phyloP scores from a whole-genome alignment of 768 basidiomycete species.

The Lyophyllum decastes region DNA sequence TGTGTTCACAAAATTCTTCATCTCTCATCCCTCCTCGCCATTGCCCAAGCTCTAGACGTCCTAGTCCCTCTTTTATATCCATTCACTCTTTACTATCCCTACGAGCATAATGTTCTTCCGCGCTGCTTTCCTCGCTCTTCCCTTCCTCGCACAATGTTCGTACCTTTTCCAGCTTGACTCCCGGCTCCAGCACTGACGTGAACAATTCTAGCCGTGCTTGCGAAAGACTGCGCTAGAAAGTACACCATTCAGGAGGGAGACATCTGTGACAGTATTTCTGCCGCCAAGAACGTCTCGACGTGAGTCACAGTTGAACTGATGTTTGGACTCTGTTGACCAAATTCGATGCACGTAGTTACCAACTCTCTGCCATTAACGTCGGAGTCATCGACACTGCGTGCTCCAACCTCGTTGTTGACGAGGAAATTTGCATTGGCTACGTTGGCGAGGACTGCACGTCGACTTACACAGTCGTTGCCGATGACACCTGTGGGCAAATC shows the following conservation, averaged over 20 bases:
- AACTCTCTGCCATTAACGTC: conserved; percentile 66
- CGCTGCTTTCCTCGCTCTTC: conserved; percentile 44
- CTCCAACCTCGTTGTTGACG: conserved; percentile 55
- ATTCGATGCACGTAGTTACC: conserved; percentile 51
- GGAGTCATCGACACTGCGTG: conserved; percentile 52
- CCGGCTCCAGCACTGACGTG: neutral
- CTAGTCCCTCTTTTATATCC: conserved; percentile 21
- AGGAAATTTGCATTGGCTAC: conserved; percentile 62
- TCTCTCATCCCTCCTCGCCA: conserved; percentile 7
- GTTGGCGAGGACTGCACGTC: conserved; percentile 59
- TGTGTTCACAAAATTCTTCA: neutral
- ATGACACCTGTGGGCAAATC: conserved; percentile 64
- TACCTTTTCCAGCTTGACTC: conserved; percentile 4
- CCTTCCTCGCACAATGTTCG: conserved; percentile 47
- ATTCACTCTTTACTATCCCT: conserved; percentile 19
- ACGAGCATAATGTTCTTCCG: conserved; percentile 27
- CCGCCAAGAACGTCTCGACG: conserved; percentile 62
- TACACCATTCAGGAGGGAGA: conserved; percentile 61
- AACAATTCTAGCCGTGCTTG: conserved; percentile 28
- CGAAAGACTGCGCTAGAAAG: conserved; percentile 53
- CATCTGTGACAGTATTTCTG: conserved; percentile 70
- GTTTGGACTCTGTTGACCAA: neutral
- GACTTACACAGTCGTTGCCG: conserved; percentile 55
- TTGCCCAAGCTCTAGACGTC: conserved; percentile 11
- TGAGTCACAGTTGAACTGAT: conserved; percentile 30